phyloP scores from a whole-genome alignment of 345 rosid species.

The Citrus medica region DNA sequence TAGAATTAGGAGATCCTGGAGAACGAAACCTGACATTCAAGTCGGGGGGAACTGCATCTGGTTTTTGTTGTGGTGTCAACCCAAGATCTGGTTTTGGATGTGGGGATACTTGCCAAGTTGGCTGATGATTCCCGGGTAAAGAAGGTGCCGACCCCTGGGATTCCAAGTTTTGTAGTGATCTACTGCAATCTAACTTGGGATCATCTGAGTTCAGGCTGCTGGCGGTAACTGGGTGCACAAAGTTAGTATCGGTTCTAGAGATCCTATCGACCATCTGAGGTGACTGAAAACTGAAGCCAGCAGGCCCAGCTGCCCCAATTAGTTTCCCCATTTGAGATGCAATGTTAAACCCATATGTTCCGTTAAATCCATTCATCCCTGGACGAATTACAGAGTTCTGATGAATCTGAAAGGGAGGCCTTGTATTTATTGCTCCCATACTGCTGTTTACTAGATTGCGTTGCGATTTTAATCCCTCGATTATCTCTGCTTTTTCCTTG shows the following conservation, averaged over 20 bases:
- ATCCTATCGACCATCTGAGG: conserved; percentile 25
- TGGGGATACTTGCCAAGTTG: conserved; percentile 18
- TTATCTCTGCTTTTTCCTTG: conserved; percentile 19
- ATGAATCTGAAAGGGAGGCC: conserved; percentile 27
- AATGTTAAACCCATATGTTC: conserved; percentile 30
- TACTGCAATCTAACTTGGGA: conserved; percentile 8
- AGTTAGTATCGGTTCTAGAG: conserved; percentile 19
- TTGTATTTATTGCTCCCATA: conserved; percentile 18
- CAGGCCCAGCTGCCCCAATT: conserved; percentile 20
- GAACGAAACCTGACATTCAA: conserved; percentile 42
- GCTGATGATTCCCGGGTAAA: conserved; percentile 5
- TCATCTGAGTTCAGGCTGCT: conserved; percentile 18
- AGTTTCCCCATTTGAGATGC: conserved; percentile 36
- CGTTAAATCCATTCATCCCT: conserved; percentile 42
- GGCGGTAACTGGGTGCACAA: conserved; percentile 13
- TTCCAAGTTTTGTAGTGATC: conserved; percentile 16
- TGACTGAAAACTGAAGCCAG: conserved; percentile 30
- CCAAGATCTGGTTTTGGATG: conserved; percentile 20
- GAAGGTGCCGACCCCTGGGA: conserved; percentile 4
- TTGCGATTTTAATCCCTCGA: conserved; percentile 19
- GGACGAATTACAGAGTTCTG: conserved; percentile 19
- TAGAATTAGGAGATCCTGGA: conserved; percentile 39
- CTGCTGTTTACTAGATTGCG: conserved; percentile 13
- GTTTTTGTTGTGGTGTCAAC: conserved; percentile 21
- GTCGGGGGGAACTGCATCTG: conserved; percentile 40